phyloP scores from a whole-genome alignment of 805 yeast genomes.

The Pichia pseudocactophila region DNA sequence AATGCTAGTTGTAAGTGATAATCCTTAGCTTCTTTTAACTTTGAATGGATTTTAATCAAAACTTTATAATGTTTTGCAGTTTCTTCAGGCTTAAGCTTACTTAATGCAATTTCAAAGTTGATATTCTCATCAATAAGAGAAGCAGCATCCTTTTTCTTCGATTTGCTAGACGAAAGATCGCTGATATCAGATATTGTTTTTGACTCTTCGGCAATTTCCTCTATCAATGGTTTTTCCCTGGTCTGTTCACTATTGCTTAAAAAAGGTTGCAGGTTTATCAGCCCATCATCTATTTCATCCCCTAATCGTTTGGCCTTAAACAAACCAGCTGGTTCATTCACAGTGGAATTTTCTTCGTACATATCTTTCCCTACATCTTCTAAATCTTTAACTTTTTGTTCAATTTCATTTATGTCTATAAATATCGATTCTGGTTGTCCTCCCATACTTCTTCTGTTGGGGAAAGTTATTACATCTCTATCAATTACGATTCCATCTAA shows the following conservation, averaged over 20 bases:
- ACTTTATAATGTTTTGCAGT: constrained; percentile 14
- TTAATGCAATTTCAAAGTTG: constrained; percentile 13
- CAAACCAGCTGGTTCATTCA: constrained; percentile 35
- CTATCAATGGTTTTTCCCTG: neutral
- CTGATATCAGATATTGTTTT: too few relatives aligned
- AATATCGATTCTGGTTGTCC: constrained; percentile 47
- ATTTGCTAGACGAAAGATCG: too few relatives aligned
- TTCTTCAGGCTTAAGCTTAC: constrained; percentile 20
- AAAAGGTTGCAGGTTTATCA: neutral
- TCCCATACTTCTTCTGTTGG: constrained; percentile 71
- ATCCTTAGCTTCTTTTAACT: constrained; percentile 24
- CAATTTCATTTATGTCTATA: constrained; percentile 34
- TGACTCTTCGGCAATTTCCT: neutral
- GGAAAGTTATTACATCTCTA: constrained; percentile 50
- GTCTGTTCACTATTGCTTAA: neutral
- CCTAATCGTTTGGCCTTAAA: constrained; percentile 31
- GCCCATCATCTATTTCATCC: constrained; percentile 15
- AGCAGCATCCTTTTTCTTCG: neutral
- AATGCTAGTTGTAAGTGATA: constrained; percentile 26
- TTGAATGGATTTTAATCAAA: constrained; percentile 21
- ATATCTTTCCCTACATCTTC: constrained; percentile 21
- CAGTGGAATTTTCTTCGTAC: constrained; percentile 18
- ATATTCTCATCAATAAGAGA: constrained; percentile 6
- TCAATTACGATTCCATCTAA: constrained; percentile 37
- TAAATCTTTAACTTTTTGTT: constrained; percentile 28